Percentiles rank a stretch among this genome's conserved stretches.
These are phyloP conservation scores for Tulasnella calospora DNA, from an alignment of 768 basidiomycete species.

Conservation along the genomic window DNA sequence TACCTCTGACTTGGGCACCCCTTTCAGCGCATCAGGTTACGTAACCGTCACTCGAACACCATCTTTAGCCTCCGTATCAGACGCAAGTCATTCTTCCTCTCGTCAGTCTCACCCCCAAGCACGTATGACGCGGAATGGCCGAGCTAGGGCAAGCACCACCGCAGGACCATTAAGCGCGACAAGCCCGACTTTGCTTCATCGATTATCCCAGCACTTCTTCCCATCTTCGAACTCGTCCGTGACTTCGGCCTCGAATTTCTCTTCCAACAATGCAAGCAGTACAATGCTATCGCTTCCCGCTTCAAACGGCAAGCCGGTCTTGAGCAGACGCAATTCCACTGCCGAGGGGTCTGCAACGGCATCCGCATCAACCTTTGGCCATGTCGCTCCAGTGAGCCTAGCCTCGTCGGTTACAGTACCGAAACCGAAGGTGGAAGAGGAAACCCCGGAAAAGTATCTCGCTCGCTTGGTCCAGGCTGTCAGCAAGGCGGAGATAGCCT, in stretches of 20 bases:
- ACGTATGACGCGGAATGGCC: neutral
- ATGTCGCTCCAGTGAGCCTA: neutral
- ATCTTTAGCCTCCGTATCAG: neutral
- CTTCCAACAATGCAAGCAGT: neutral
- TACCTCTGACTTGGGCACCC: neutral
- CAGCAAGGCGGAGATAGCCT: conserved; percentile 72
- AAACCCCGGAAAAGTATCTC: conserved; percentile 68
- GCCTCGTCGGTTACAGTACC: neutral
- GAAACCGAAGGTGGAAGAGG: conserved; percentile 40
- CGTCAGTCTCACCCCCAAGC: neutral
- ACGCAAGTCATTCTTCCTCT: neutral
- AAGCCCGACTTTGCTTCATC: neutral
- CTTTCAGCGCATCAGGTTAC: neutral
- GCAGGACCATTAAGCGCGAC: neutral
- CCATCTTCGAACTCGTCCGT: conserved; percentile 1
- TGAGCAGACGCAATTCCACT: neutral
- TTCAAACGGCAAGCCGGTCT: neutral
- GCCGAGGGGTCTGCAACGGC: conserved; percentile 9
- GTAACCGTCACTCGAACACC: neutral
- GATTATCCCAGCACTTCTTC: conserved; percentile 6
- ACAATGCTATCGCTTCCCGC: neutral
- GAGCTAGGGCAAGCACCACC: neutral
- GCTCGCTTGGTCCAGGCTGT: conserved; percentile 57
- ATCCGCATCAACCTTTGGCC: neutral
- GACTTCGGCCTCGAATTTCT: conserved; percentile 8